Base-by-base conservation (phyloP, 139 green algal species). In the Chlorella sp. region DNA sequence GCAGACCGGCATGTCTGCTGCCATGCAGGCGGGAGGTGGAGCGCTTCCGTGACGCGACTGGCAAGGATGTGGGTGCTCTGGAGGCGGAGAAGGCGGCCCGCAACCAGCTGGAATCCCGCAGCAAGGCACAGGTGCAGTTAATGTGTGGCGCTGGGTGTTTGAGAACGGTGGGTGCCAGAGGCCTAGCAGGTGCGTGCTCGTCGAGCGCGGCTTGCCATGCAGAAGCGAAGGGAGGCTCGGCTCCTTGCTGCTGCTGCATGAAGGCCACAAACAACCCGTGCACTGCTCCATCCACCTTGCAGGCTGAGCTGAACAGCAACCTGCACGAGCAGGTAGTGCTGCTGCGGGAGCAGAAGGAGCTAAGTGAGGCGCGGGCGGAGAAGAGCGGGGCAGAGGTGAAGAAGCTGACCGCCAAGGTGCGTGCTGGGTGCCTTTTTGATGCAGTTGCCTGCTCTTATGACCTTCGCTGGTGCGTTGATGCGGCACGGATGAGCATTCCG, bases 31-130 rank as follows among this genome's bases (percentile, higher is more conserved):
- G 34, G 38, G 81, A 90, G 51, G 55, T 87, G 25, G 81, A 72
- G 36, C 81, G 88, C 3, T 92, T 83, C 84, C 78, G 73, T 2
- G 89, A 89, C 23, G 78, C 80, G 28, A 90, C 88, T 16, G 89
- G 89, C 51, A 91, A 90, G 51, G 89, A 88, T 38, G 80, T 92
- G 38, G 89, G 85, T 34, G 84, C 81, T 32, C 55, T 92, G 30
- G 89, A 92, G 81, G 72, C 56, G n/a, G 89, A 90, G 51, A 87
- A 86, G 63, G 41, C 83, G 36, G 64, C 63, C 34, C 72, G 51
- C 18, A 84, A 75, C 12, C 23, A 67, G 26, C 84, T 92, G 83
- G 38, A 81, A 41, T 73, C 38, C 30, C 83, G 80, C 34, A 91
- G 83, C 55, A 76, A 85, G 28, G 80, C 89, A n/a, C 89, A 92